Base-by-base conservation (phyloP, 257 asterid genomes). In the Jacaranda mimosifolia region DNA sequence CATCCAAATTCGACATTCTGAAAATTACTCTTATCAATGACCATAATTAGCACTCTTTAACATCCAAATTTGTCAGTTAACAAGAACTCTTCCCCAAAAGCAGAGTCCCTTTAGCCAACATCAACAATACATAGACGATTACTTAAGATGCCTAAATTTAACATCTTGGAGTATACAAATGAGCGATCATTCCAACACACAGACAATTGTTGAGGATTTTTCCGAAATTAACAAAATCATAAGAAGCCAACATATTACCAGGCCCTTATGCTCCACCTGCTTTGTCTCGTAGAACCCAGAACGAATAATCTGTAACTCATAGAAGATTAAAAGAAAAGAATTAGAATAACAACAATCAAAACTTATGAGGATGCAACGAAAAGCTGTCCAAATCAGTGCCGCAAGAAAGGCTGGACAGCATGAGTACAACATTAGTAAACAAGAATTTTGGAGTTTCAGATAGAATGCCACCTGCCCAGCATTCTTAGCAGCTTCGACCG, bases 211-310 rank as follows among this genome's bases (percentile, higher is more conserved):
- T 35, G 48, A 14, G 4, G 35, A 53, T n/a, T 13, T 64, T 53
- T 40, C 46, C 45, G 9, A 64, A 46, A 67, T 68, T 5, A 36
- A 11, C 18, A 13, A 15, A 58, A 46, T 68, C 60, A 58, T 15
- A 77, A 7, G 35, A 11, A 68, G 21, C 19, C n/a, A 21, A 35
- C 26, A 70, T n/a, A 46, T 38, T 70, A 91, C 96, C 91, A 42
- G 77, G 62, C 96, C 94, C 68, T 91, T 90, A 73, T 91, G 97
- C 87, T 90, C 91, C 75, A 91, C 91, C 35, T 81, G 77, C 85
- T 91, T 90, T n/a, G 88, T 79, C 78, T 83, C 63, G 72, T 87
- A 76, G 77, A 91, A 91, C 49, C 85, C 94, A 36, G 77, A 32
- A 9, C 90, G 91, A 67, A 91, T 90, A 77, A 91, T 32, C 96